Evolutionary conservation across 495 filamentous ascomycete genomes (phyloP).

Genomic region (Jackrogersella minutella): DNA sequence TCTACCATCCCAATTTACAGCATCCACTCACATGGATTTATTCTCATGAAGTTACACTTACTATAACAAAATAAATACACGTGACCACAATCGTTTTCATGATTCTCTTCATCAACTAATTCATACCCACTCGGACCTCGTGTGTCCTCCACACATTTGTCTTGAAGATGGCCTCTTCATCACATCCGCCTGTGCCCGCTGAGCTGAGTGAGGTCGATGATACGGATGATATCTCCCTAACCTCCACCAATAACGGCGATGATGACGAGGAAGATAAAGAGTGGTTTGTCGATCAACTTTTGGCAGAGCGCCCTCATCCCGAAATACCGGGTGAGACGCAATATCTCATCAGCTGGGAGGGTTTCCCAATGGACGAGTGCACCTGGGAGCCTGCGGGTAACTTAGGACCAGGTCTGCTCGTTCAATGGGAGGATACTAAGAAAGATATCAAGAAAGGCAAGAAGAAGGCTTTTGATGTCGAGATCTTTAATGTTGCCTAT

Average conservation of each 20-base stretch:
- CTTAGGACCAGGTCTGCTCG: slow-evolving; percentile 59
- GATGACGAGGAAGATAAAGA: slow-evolving; percentile 54
- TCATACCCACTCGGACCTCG: too few relatives aligned
- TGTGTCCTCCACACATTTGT: neutral
- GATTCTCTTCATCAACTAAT: neutral
- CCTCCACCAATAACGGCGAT: slow-evolving; percentile 62
- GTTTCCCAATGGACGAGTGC: slow-evolving; percentile 63
- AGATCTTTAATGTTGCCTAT: slow-evolving; percentile 50
- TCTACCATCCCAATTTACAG: neutral
- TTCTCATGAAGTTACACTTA: neutral
- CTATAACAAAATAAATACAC: neutral
- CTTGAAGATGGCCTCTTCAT: slow-evolving; percentile 21
- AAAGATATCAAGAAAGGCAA: slow-evolving; percentile 52
- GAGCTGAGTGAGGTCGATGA: slow-evolving; percentile 43
- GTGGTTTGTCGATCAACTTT: slow-evolving; percentile 58
- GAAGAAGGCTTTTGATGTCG: slow-evolving; percentile 57
- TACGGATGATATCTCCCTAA: slow-evolving; percentile 68
- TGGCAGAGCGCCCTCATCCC: slow-evolving; percentile 55
- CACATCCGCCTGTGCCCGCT: neutral
- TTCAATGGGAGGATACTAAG: slow-evolving; percentile 64
- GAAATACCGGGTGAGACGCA: slow-evolving; percentile 47
- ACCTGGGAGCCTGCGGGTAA: slow-evolving; percentile 71
- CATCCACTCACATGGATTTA: neutral
- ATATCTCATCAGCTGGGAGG: slow-evolving; percentile 74
- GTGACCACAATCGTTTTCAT: neutral